Base-by-base conservation (phyloP, 495 filamentous ascomycete species). In the Xylaria sp. region DNA sequence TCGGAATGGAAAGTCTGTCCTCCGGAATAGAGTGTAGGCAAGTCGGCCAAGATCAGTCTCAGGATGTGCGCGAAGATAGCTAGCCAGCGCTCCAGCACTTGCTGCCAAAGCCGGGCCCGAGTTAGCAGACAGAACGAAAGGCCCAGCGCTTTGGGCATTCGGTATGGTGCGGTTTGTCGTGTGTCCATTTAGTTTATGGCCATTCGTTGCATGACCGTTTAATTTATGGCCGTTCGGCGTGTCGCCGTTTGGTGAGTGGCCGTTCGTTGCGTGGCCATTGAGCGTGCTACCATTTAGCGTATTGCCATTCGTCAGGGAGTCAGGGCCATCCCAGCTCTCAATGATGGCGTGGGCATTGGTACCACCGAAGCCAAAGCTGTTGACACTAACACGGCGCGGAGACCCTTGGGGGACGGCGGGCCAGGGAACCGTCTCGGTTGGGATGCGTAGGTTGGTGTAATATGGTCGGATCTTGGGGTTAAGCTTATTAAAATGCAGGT, bases 281-380 rank as follows among this genome's bases (percentile, higher is more conserved):
- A 44, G 11, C 12, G 41, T 9, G 14, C 9, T 1, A 5, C 41
- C 53, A 35, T 58, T 58, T 2, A 4, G 3, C 21, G 24, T 4
- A 12, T 15, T 2, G 29, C 29, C 53, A 19, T 58, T 58, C 6
- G 5, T 58, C 1, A 31, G 29, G 24, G 58, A 21, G 58, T n/a
- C 24, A 5, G 5, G 35, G n/a, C 26, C 62, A 19, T 65, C 44
- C 14, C n/a, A 65, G 11, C n/a, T 63, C 21, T 90, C 88, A 4
- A 91, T 58, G 40, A 91, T 83, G 1, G 80, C 83, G 63, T 91
- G 88, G 1, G 85, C 84, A 73, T 91, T 91, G 17, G 85, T 82
- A 0, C 89, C 89, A 8, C 80, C 80, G 57, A 80, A 82, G 2
- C 80, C 80, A n/a, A 82, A 71, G 12, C 67, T 69, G 26, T 69